These are phyloP conservation scores for Aegilops bicornis DNA, from an alignment of 176 grass and related monocot genomes.

Conservation along the genomic window DNA sequence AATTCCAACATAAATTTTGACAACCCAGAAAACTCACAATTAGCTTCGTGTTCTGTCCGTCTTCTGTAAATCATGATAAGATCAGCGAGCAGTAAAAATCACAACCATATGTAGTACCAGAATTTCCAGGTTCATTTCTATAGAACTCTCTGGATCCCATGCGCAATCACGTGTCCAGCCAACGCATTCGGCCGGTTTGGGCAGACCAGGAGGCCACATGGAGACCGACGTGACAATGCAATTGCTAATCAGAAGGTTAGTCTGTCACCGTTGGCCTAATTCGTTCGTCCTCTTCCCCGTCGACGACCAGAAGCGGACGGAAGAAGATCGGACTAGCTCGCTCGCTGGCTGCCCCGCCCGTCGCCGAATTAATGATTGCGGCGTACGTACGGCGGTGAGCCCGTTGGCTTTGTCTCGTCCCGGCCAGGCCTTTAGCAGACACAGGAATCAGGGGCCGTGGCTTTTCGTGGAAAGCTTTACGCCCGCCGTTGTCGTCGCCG, in stretches of 20 bases:
- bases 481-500: not conserved
- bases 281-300: not conserved
- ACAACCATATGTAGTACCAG: too few species aligned
- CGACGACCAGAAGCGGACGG: not conserved
- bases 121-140: too few species aligned
- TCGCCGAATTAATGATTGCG: not conserved
- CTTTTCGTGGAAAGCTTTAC: not conserved
- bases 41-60: too few species aligned
- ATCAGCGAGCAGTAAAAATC: too few species aligned
- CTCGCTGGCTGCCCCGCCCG: too few species aligned
- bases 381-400: not conserved
- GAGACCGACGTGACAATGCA: not conserved
- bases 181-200: not conserved
- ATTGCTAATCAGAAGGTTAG: not conserved
- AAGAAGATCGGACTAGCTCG: not conserved
- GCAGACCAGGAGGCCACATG: not conserved
- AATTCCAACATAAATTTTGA: too few species aligned
- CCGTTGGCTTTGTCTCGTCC: not conserved
- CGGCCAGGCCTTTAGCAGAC: not conserved
- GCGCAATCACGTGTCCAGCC: not conserved
- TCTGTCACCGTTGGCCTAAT: not conserved
- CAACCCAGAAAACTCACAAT: too few species aligned
- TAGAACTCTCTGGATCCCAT: too few species aligned
- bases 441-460: not conserved
- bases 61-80: too few species aligned